Percentiles rank a stretch among this genome's conserved stretches.
Evolutionary conservation across 2,329 filamentous ascomycete genomes (phyloP).

Genomic region (Lachnellula subtilissima): DNA sequence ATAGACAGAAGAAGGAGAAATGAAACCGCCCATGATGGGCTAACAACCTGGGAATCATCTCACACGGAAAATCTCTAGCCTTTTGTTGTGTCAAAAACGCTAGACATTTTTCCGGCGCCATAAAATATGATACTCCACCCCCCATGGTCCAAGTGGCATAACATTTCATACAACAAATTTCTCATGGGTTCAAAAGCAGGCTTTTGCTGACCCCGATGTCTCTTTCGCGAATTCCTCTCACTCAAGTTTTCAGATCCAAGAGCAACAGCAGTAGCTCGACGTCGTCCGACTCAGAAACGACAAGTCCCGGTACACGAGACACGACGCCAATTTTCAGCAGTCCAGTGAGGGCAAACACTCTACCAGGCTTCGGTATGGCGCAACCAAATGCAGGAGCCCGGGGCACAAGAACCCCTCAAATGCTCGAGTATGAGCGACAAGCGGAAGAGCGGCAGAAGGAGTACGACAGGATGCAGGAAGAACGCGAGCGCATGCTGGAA

Average conservation of each 20-base stretch:
- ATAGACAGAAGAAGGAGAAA: neutral
- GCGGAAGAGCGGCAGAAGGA: conserved; percentile 27
- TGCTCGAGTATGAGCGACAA: conserved; percentile 30
- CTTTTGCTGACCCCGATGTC: conserved; percentile 24
- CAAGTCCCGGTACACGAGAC: neutral
- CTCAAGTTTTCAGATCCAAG: conserved; percentile 19
- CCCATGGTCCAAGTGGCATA: neutral
- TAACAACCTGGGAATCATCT: neutral
- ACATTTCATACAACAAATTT: neutral
- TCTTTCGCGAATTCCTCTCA: conserved; percentile 30
- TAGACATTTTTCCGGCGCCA: neutral
- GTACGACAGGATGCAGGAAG: conserved; percentile 26
- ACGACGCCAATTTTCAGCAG: neutral
- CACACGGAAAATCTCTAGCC: neutral
- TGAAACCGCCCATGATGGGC: neutral
- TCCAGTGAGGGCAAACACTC: neutral
- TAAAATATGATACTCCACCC: neutral
- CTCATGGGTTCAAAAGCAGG: neutral
- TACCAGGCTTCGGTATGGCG: conserved; percentile 1
- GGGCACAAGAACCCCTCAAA: conserved; percentile 30
- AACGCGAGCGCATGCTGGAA: conserved; percentile 25
- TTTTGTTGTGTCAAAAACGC: neutral
- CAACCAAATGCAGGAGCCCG: neutral
- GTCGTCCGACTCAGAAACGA: conserved; percentile 3
- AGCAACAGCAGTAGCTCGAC: conserved; percentile 8